Base-by-base conservation (phyloP, 2,329 filamentous ascomycete genomes). In the Colletotrichum sp. region DNA sequence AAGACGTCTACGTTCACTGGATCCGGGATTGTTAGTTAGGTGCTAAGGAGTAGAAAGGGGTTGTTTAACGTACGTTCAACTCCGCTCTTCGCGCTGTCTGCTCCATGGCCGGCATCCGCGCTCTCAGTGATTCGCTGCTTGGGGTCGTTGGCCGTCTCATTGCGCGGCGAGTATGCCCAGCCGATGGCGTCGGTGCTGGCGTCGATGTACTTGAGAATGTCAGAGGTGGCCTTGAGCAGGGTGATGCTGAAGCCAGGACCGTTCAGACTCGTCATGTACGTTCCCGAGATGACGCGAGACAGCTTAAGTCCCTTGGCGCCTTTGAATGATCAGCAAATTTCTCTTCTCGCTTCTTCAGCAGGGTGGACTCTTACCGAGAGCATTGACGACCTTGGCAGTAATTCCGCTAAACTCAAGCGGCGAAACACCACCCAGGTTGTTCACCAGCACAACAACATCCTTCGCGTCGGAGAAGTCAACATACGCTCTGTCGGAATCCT, bases 231-330 rank as follows among this genome's bases (percentile, higher is more conserved):
- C 81, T 91, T 93, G 39, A 95, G 85, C 15, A 95, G 81, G 5
- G 92, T 93, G 71, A 94, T 90, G 77, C 92, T 94, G 85, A 95
- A 95, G 6, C 93, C 93, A 9, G 93, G 86, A 2, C 92, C 93
- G 78, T 95, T 94, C 76, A 95, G 83, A 77, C 92, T 94, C 22
- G 93, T 94, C 88, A 95, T 92, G 84, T 92, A 95, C 0, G 92
- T 94, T 13, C 93, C 92, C 34, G 91, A 87, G 48, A 94, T 86
- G 61, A 93, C 88, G 15, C 76, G 73, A 12, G 66, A 36, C 8
- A 75, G 56, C 48, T 68, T 66, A 6, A 75, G 12, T 22, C 71
- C 67, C 6, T 61, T 60, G 13, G 25, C 27, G 9, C 18, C 66
- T 76, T 16, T 27, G 18, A 16, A 8, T 1, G 12, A 27, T 70